These are phyloP conservation scores for Candida dubliniensis DNA, from an alignment of 1,139 yeast genomes.

Conservation along the genomic window DNA sequence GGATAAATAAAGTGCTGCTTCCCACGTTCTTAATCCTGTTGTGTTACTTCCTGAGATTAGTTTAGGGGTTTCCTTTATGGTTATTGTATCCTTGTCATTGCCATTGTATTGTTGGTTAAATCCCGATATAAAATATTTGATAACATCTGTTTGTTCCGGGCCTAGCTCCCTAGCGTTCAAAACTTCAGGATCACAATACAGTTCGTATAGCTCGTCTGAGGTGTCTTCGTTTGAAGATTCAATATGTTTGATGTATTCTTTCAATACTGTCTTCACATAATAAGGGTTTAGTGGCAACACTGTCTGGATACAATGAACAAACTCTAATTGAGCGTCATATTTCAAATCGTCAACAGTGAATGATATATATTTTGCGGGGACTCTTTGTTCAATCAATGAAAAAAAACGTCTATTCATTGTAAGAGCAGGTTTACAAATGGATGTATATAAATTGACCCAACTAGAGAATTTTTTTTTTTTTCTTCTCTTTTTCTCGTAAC, in stretches of 20 bases:
- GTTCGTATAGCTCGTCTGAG: slow-evolving; percentile 52
- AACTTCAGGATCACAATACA: slow-evolving; percentile 39
- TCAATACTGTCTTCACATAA: slow-evolving; percentile 50
- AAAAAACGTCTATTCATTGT: slow-evolving; percentile 12
- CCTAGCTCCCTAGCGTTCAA: slow-evolving; percentile 38
- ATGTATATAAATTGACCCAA: no score
- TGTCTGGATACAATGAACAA: slow-evolving; percentile 13
- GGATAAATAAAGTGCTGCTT: slow-evolving; percentile 75
- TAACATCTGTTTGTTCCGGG: slow-evolving; percentile 48
- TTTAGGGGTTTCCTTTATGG: slow-evolving; percentile 60
- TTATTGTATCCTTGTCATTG: slow-evolving; percentile 26
- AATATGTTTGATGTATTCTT: slow-evolving; percentile 36
- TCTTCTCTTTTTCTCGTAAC: not conserved
- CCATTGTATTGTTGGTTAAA: slow-evolving; percentile 12
- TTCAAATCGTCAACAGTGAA: slow-evolving; percentile 5
- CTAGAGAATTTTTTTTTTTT: not conserved
- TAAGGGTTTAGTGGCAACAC: slow-evolving; percentile 41
- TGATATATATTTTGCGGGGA: slow-evolving; percentile 10
- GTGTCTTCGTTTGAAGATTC: slow-evolving; percentile 32
- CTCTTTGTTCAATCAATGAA: slow-evolving; percentile 14
- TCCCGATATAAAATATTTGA: slow-evolving; percentile 45
- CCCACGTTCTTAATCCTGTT: slow-evolving; percentile 94
- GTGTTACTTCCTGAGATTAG: slow-evolving; percentile 73
- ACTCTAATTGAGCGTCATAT: slow-evolving; percentile 11
- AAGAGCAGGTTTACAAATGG: not conserved